Evolutionary conservation across 352 stramenopile genomes (phyloP), one percentile per base, ranked within the genome.

Genomic region (Pythium folliculosum): DNA sequence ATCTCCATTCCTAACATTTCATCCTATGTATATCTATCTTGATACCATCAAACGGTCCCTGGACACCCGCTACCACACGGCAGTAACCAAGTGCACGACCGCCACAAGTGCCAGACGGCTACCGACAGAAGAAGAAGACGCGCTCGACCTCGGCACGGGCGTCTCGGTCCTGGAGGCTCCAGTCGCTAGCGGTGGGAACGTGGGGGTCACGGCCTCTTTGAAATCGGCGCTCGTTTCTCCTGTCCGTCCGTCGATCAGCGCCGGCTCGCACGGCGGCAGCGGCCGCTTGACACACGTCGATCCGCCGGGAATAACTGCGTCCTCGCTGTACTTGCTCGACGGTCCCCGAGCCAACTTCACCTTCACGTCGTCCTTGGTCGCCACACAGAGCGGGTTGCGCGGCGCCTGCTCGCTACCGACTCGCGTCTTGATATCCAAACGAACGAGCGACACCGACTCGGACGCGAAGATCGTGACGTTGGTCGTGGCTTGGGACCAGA

Each of bases 391-490:
- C n/a, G 49, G 49, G 12, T 38, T 35, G 49, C 25, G 49, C 16
- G 48, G 23, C 22, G 22, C 9, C 44, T 7, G 44, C 7, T 4
- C 38, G 38, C 38, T n/a, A n/a, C 38, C 5, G 9, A 14, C 16
- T 27, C 21, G n/a, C 44, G 21, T 54, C 6, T 4, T n/a, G 7
- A 21, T n/a, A 13, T 12, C 10, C 22, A 54, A 5, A 9, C 9
- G 10, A 37, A 54, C 37, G 48, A 22, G 48, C 48, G 22, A 51
- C 45, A 52, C 49, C 0, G 16, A 38, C 49, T 55, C 49, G 49
- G 22, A n/a, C 49, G 25, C 49, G 23, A 55, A 55, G 25, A 55
- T 1, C 8, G 49, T 55, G 7, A 55, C 22, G 22, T 55, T 55
- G 45, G 6, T 30, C 7, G 44, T 50, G 13, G 38, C 6, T 19